phyloP scores from a whole-genome alignment of 116 monocot species.

The Trichopus zeylanicus region DNA sequence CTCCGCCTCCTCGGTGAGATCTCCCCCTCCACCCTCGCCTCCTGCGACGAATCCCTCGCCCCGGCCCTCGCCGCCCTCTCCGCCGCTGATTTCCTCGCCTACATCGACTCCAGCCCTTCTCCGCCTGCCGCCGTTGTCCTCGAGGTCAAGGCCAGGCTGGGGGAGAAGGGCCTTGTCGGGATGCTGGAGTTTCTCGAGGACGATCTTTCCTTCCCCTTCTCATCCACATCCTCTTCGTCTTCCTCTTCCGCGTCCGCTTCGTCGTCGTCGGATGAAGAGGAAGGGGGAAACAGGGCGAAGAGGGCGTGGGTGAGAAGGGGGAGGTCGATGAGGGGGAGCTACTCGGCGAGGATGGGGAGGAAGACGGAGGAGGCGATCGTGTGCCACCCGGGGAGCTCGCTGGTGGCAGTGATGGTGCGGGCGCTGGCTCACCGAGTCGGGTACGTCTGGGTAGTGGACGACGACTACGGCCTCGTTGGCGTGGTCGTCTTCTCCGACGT shows the following conservation, averaged over 20 bases:
- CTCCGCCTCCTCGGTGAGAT: constrained; percentile 76
- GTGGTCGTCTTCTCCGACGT: constrained; percentile 53
- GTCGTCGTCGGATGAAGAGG: constrained; percentile 33
- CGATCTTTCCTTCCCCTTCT: not conserved
- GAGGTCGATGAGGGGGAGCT: constrained; percentile 25
- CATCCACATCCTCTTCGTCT: not conserved
- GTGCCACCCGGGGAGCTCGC: constrained; percentile 68
- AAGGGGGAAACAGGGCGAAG: not conserved
- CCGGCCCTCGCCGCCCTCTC: constrained; percentile 49
- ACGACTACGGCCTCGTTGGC: constrained; percentile 51
- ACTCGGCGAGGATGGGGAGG: constrained; percentile 31
- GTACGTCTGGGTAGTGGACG: constrained; percentile 82
- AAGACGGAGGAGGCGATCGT: constrained; percentile 53
- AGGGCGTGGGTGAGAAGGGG: constrained; percentile 5
- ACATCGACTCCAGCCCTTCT: constrained; percentile 28
- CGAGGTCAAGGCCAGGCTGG: constrained; percentile 25
- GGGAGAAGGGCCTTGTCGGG: constrained; percentile 20
- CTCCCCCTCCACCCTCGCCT: constrained; percentile 45
- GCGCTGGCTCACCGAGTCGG: constrained; percentile 71
- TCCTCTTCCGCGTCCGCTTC: no score
- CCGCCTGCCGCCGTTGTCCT: constrained; percentile 20
- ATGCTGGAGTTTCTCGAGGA: constrained; percentile 41
- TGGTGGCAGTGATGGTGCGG: constrained; percentile 83
- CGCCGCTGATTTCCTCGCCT: constrained; percentile 43
- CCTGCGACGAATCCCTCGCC: constrained; percentile 22